These are phyloP conservation scores for Calendula officinalis DNA, from an alignment of 129 eudicot species.

Conservation along the genomic window DNA sequence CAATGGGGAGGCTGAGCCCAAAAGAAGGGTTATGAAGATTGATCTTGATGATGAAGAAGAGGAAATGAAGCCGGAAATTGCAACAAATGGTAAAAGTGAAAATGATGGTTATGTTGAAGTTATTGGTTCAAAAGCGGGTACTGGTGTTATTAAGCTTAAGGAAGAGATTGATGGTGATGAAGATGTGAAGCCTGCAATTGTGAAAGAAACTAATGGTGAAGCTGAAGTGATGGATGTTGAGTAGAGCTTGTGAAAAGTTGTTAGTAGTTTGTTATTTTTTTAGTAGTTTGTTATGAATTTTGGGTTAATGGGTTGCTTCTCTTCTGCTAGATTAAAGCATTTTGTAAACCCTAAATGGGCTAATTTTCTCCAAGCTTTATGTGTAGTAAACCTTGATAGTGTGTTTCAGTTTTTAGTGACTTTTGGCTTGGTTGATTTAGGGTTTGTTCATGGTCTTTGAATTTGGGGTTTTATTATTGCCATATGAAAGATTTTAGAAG, in stretches of 20 bases:
- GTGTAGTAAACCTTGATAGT: background rate
- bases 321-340: slow-evolving; percentile 4
- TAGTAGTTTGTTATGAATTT: background rate
- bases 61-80: slow-evolving; percentile 31
- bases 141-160: slow-evolving; percentile 20
- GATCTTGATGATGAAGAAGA: slow-evolving; percentile 52
- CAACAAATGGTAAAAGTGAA: slow-evolving; percentile 13
- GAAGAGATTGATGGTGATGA: slow-evolving; percentile 17
- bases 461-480: background rate
- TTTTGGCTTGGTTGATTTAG: background rate
- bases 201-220: slow-evolving; percentile 41
- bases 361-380: background rate
- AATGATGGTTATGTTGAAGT: slow-evolving; percentile 33
- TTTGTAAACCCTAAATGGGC: slow-evolving; percentile 22
- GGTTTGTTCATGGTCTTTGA: background rate
- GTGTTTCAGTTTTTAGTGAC: background rate
- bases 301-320: slow-evolving; percentile 18
- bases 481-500: background rate
- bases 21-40: slow-evolving; percentile 31
- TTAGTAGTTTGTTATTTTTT: too few relatives aligned
- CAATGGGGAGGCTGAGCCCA: slow-evolving; percentile 21
- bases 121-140: slow-evolving; percentile 17
- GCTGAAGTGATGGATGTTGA: slow-evolving; percentile 51
- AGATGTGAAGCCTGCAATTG: slow-evolving; percentile 31
- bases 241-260: slow-evolving; percentile 25